A percentile compares a stretch with the other conserved stretches of the same genome.
Conservation (phyloP, 2,329 filamentous ascomycete genomes). For the Ceratocystis diversiconidia region DNA sequence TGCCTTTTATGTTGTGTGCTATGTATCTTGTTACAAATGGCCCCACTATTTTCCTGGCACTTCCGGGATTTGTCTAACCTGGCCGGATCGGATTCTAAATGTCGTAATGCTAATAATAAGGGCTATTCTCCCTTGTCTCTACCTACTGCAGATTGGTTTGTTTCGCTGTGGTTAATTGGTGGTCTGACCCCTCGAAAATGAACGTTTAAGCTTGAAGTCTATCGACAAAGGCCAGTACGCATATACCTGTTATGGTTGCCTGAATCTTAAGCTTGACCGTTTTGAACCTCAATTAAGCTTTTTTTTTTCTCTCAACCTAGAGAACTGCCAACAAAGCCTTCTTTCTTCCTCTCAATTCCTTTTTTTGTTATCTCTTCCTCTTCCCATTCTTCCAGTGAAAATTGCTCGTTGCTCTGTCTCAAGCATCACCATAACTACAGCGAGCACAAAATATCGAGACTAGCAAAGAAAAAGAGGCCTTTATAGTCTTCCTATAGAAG, state of each 20-base stretch:
- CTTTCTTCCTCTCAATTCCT: not conserved
- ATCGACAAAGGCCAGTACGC: too few relatives aligned
- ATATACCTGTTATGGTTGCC: not conserved
- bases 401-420: not conserved
- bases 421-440: too few relatives aligned
- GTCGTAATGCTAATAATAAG: not conserved
- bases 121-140: not conserved
- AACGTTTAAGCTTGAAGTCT: constrained; percentile 1
- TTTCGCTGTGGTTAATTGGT: not conserved
- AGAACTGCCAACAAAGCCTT: not conserved
- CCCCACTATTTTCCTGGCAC: not conserved
- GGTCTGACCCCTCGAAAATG: not conserved
- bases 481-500: not conserved
- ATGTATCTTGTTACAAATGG: not conserved
- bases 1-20: too few relatives aligned
- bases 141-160: not conserved
- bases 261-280: not conserved
- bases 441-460: too few relatives aligned
- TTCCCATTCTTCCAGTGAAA: not conserved
- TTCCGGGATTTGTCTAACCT: not conserved
- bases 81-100: not conserved
- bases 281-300: not conserved
- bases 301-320: not conserved
- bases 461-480: not conserved
- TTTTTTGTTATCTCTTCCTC: not conserved